A percentile compares a stretch with the other conserved stretches of the same genome.
phyloP scores from a whole-genome alignment of 257 asterid species.

The Rauvolfia tetraphylla region DNA sequence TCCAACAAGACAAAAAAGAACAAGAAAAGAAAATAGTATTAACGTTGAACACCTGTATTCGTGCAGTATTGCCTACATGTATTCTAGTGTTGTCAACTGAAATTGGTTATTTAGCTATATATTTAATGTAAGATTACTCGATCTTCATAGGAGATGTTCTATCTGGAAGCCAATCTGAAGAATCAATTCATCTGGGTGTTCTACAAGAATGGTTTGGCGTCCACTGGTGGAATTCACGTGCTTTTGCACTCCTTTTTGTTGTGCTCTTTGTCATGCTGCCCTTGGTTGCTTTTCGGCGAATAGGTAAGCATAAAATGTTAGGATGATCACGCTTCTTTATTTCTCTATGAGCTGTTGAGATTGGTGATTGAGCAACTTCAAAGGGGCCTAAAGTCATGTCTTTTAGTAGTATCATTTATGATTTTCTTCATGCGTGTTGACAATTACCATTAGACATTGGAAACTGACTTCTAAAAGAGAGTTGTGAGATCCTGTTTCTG shows the following conservation, averaged over 20 bases:
- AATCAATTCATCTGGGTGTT: constrained; percentile 73
- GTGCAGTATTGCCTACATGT: background rate
- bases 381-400: background rate
- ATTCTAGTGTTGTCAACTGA: background rate
- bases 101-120: background rate
- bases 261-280: constrained; percentile 81
- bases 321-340: background rate
- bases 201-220: constrained; percentile 93
- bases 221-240: constrained; percentile 93
- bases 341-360: background rate
- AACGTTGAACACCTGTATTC: background rate
- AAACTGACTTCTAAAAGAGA: constrained; percentile 7
- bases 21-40: background rate
- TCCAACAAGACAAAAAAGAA: background rate
- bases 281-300: constrained; percentile 70
- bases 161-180: constrained; percentile 71
- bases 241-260: constrained; percentile 61
- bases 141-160: constrained; percentile 74
- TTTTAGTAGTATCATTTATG: background rate
- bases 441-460: background rate
- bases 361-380: background rate
- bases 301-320: constrained; percentile 52
- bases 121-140: background rate
- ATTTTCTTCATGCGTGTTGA: background rate
- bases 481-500: background rate